Conservation (phyloP, 768 basidiomycete species). For the Auricularia cornea region DNA sequence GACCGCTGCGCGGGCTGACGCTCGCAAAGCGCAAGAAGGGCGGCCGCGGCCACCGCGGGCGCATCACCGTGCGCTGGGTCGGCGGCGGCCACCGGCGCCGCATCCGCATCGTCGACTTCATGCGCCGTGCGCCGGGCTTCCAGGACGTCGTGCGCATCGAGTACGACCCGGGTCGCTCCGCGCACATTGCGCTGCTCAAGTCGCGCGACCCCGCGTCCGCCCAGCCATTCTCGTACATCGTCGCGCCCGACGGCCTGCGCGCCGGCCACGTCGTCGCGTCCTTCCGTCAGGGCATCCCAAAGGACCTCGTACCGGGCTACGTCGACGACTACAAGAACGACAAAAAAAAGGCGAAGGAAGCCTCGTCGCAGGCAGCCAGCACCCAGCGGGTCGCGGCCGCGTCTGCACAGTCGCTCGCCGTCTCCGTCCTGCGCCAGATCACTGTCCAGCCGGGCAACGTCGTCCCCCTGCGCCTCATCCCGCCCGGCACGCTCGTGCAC, state of each 20-base stretch:
- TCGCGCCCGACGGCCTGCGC: slow-evolving; percentile 82
- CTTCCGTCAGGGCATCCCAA: slow-evolving; percentile 75
- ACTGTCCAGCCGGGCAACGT: slow-evolving; percentile 90
- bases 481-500: slow-evolving; percentile 83
- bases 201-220: slow-evolving; percentile 44
- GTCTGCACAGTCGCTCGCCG: slow-evolving; percentile 57
- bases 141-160: slow-evolving; percentile 92
- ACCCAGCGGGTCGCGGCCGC: slow-evolving; percentile 7
- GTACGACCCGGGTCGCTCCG: slow-evolving; percentile 90
- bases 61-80: slow-evolving; percentile 77
- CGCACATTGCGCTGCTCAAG: slow-evolving; percentile 86
- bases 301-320: slow-evolving; percentile 54
- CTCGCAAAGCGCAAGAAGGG: slow-evolving; percentile 74
- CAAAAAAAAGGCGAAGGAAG: slow-evolving; percentile 6
- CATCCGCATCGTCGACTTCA: slow-evolving; percentile 81
- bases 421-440: slow-evolving; percentile 75
- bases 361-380: not conserved
- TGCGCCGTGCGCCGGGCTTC: slow-evolving; percentile 64
- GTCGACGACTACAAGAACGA: slow-evolving; percentile 13
- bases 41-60: slow-evolving; percentile 75
- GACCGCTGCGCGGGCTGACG: slow-evolving; percentile 79
- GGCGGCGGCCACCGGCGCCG: slow-evolving; percentile 90
- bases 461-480: slow-evolving; percentile 83
- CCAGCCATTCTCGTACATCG: slow-evolving; percentile 75
- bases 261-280: slow-evolving; percentile 85